These are phyloP conservation scores for Trypanosoma conorhini DNA, from an alignment of 208 protist genomes.

Conservation along the genomic window DNA sequence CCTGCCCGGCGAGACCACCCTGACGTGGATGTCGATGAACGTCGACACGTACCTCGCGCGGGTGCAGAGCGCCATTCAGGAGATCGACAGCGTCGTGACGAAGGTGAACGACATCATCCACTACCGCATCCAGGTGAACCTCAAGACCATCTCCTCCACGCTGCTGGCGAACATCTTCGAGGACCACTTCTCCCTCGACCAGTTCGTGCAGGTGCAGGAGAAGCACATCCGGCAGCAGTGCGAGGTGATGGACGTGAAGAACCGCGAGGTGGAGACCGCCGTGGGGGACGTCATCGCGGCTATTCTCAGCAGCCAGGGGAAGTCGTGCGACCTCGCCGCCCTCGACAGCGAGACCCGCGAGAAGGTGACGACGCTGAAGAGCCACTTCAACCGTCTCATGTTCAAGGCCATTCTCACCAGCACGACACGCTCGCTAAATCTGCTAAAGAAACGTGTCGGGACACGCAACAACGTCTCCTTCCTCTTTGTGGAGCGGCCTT, in stretches of 20 bases:
- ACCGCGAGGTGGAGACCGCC: constrained; percentile 92
- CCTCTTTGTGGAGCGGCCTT: constrained; percentile 92
- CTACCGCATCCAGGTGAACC: constrained; percentile 93
- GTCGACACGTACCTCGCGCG: constrained; percentile 93
- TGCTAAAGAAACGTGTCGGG: constrained; percentile 93
- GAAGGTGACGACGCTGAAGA: constrained; percentile 83
- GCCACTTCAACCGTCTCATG: constrained; percentile 91
- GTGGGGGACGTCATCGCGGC: constrained; percentile 87
- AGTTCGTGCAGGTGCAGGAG: constrained; percentile 93
- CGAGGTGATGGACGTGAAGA: constrained; percentile 93
- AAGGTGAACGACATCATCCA: constrained; percentile 94
- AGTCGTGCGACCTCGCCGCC: constrained; percentile 23
- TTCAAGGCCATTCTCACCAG: constrained; percentile 92
- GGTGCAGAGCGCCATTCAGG: constrained; percentile 81
- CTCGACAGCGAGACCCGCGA: constrained; percentile 68
- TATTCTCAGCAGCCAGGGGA: constrained; percentile 74
- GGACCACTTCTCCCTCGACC: constrained; percentile 65
- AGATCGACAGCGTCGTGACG: constrained; percentile 55
- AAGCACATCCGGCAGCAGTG: constrained; percentile 90
- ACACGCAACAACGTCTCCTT: constrained; percentile 91
- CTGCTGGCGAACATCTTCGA: constrained; percentile 80
- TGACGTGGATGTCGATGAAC: constrained; percentile 97
- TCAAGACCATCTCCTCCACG: constrained; percentile 86
- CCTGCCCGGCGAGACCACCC: constrained; percentile 86
- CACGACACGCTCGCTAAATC: constrained; percentile 89